Conservation (phyloP, 495 filamentous ascomycete genomes). For the Xylaria castorea region DNA sequence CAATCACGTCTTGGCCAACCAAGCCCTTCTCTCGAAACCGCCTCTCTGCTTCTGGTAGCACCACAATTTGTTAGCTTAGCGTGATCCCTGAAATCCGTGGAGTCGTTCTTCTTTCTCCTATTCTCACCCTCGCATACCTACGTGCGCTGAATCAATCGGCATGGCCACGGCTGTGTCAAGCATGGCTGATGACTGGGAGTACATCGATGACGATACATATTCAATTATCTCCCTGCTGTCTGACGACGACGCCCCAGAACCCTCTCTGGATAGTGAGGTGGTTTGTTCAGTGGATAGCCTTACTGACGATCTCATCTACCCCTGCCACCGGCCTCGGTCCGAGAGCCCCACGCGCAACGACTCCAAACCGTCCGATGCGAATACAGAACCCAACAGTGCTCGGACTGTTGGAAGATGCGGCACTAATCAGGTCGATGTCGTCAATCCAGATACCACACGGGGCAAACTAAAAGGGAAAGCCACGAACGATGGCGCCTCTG, state of each 20-base stretch:
- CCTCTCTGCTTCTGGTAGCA: neutral
- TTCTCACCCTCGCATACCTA: neutral
- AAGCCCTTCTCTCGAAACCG: conserved; percentile 4
- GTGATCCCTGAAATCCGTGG: neutral
- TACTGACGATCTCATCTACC: neutral
- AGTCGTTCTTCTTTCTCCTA: neutral
- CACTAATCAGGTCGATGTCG: neutral
- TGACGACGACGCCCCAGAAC: neutral
- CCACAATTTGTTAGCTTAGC: neutral
- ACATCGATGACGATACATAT: conserved; percentile 32
- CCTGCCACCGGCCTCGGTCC: conserved; percentile 17
- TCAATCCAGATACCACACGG: neutral
- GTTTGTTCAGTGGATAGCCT: neutral
- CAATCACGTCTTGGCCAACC: neutral
- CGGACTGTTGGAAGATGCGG: neutral
- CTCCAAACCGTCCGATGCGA: neutral
- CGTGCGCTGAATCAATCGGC: neutral
- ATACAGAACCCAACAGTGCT: neutral
- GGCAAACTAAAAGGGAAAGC: no score
- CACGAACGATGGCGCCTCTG: neutral
- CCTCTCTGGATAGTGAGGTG: neutral
- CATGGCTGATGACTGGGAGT: conserved; percentile 38
- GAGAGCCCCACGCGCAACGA: neutral
- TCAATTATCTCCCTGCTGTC: conserved; percentile 35
- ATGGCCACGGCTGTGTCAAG: neutral